Base-by-base conservation (phyloP, 2,329 filamentous ascomycete species). In the Pseudogymnoascus sp. region DNA sequence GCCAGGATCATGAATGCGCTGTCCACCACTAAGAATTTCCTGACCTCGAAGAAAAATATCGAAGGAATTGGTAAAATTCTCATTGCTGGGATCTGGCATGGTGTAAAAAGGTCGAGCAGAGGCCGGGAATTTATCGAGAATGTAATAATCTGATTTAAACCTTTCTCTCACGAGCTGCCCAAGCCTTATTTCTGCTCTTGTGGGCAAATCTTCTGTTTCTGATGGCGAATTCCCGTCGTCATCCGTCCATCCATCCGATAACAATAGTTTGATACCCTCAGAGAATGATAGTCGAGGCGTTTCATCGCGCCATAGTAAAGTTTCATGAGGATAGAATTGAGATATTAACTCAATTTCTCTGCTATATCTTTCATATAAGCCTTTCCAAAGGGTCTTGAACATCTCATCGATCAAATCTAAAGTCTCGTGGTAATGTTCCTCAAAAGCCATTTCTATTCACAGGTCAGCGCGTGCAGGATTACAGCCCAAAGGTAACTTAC, bases 11-110 rank as follows among this genome's bases (percentile, higher is more conserved):
- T 96, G 89, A 64, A 96, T 95, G 82, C 92, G 90, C 73, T 96
- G 92, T 6, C 92, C 92, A 66, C 92, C 92, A 0, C 90, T 92
- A 48, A 92, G 85, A 61, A 96, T 94, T 72, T 96, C 92, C 69
- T 96, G 92, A 0, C 92, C 92, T 28, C 92, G 87, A 41, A 96
- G 81, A 75, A 96, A 96, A 61, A 96, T 95, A 71, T 96, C 92
- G 67, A 96, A 96, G 0, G 92, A 95, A 71, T 95, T 95, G 57
- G 92, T 96, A 71, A 85, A 83, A 33, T 81, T 78, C 10, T 82
- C 77, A 68, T 95, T 83, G 13, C 85, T 77, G 1, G 86, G 81
- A 63, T 95, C 89, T 26, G 86, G 86, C 82, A 95, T 92, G 1
- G 92, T 90, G 70, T 96, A 96, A 74, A 96, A 96, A 0, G 92